Base-by-base conservation (phyloP, 2,329 filamentous ascomycete genomes). In the Penicillium sp. region DNA sequence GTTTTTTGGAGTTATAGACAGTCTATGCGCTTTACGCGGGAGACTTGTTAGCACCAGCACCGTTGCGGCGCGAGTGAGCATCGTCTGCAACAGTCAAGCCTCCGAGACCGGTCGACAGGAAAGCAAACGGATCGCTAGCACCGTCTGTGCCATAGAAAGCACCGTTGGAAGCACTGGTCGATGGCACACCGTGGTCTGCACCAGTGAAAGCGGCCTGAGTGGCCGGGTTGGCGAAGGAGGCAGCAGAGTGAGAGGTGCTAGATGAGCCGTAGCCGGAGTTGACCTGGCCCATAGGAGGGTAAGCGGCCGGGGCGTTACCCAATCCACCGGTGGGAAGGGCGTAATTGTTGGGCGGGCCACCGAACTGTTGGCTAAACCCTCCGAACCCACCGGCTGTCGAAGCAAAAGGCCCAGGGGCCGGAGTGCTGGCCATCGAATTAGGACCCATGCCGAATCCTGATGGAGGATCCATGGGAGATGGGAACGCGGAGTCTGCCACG, bases 171-270 rank as follows among this genome's bases (percentile, higher is more conserved):
- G 88, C 86, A 36, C 89, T 90, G 56, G 87, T 88, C 40, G 89
- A 90, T 14, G 87, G 87, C 18, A 88, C 88, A 52, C 90, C 90
- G 64, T 94, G 93, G 65, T 88, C 88, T 34, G 91, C 92, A 36
- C 90, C 90, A 71, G 91, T 90, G 81, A 99, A 99, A 23, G 94
- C 93, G 56, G 92, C 92, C 78, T 97, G 93, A 14, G 93, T 91
- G 59, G 91, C 90, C 59, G 92, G 90, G 79, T 92, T 95, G 71
- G 96, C 92, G 69, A 99, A 97, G 5, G 89, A 89, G 11, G 91
- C 90, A 37, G 89, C 89, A 21, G 90, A 89, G 75, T 94, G 91
- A 64, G 91, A 88, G 48, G 87, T 86, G 34, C 87, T 89, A 51
- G 87, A 87, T 39, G 89, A 88, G 54, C 87, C 87, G 65, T 87